Evolutionary conservation across 2,329 filamentous ascomycete genomes (phyloP).

Genomic region (Scleromitrula shiraiana): DNA sequence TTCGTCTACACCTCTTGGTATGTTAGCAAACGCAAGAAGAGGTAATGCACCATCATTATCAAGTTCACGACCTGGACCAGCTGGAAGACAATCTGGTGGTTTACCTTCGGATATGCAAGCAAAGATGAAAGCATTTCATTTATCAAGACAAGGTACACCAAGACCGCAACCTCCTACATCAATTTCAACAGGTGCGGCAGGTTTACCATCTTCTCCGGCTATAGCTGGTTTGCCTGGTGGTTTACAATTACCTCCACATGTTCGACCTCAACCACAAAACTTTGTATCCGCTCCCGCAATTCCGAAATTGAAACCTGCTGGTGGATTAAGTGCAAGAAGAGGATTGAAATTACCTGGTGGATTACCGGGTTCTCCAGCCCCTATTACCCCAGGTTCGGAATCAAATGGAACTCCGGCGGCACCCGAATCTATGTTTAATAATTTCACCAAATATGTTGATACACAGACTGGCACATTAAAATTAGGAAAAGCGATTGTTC

Average conservation of each 20-base stretch:
- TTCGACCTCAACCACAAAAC: conserved; percentile 39
- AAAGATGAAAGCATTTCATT: conserved; percentile 61
- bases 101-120: conserved; percentile 57
- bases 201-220: conserved; percentile 14
- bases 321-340: conserved; percentile 60
- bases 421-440: conserved; percentile 50
- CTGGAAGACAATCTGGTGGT: conserved; percentile 34
- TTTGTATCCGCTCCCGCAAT: conserved; percentile 44
- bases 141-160: conserved; percentile 50
- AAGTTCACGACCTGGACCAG: conserved; percentile 9
- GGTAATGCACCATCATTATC: conserved; percentile 31
- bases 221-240: conserved; percentile 36
- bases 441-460: conserved; percentile 78
- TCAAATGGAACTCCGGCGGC: no score
- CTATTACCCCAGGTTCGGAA: conserved; percentile 14
- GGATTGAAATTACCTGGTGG: conserved; percentile 51
- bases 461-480: conserved; percentile 76
- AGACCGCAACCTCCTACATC: conserved; percentile 23
- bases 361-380: conserved; percentile 21
- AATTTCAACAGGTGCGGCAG: conserved; percentile 31
- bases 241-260: conserved; percentile 35
- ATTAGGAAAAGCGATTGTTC: conserved; percentile 88
- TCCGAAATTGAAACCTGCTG: conserved; percentile 34
- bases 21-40: conserved; percentile 58
- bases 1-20: conserved; percentile 77